phyloP scores from a whole-genome alignment of 257 asterid genomes.

The Paulownia fortunei region DNA sequence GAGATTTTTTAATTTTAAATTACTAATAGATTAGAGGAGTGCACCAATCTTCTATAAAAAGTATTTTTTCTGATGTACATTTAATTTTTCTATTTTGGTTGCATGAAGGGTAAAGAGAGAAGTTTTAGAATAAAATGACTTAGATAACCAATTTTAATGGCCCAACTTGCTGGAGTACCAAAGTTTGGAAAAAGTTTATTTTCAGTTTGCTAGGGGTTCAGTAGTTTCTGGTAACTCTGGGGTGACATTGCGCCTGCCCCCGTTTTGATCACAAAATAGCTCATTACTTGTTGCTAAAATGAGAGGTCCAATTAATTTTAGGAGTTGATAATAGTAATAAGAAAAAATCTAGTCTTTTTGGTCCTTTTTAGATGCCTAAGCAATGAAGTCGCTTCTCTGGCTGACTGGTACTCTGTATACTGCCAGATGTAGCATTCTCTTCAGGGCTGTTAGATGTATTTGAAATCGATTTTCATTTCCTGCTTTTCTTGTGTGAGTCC shows the following conservation, averaged over 20 bases:
- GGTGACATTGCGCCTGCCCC: neutral
- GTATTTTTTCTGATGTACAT: neutral
- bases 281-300: neutral
- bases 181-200: neutral
- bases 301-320: neutral
- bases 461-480: neutral
- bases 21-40: neutral
- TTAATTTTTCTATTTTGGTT: neutral
- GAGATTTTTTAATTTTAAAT: neutral
- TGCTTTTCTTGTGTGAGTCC: slow-evolving; percentile 4
- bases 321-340: neutral
- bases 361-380: neutral
- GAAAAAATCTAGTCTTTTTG: neutral
- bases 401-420: neutral
- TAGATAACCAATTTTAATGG: neutral
- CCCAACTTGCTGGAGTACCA: slow-evolving; percentile 14
- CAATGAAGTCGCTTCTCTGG: neutral
- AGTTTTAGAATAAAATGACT: neutral
- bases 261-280: neutral
- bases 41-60: neutral
- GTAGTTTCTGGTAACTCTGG: neutral
- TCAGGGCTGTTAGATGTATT: neutral
- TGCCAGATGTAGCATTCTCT: neutral
- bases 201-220: slow-evolving; percentile 2
- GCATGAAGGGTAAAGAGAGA: neutral